A percentile compares a stretch with the other conserved stretches of the same genome.
phyloP scores from a whole-genome alignment of 2,329 filamentous ascomycete species.

The Leptographium lundbergii region DNA sequence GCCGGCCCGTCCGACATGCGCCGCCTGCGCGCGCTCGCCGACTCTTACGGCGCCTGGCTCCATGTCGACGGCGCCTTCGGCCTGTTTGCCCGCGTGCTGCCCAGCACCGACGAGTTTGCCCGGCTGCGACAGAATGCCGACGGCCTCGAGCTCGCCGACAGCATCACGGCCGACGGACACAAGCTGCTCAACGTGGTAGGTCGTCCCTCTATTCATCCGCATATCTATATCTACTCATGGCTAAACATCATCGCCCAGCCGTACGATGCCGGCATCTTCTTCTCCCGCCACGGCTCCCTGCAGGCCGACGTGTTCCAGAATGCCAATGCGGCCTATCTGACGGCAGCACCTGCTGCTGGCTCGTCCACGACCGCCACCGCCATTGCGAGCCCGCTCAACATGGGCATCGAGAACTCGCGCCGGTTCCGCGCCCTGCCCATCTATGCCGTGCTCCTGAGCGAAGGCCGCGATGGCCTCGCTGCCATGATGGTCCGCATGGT shows the following conservation, averaged over 20 bases:
- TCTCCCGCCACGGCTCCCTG: slow-evolving; percentile 50
- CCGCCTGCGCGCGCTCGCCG: slow-evolving; percentile 54
- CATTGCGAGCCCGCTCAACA: slow-evolving; percentile 73
- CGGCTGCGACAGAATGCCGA: slow-evolving; percentile 35
- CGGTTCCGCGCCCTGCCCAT: slow-evolving; percentile 84
- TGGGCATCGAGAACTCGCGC: slow-evolving; percentile 82
- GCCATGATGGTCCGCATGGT: slow-evolving; percentile 63
- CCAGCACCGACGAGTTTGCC: slow-evolving; percentile 41
- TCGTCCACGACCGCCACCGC: slow-evolving; percentile 14
- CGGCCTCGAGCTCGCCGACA: slow-evolving; percentile 72
- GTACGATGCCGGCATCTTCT: slow-evolving; percentile 86
- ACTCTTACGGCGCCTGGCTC: slow-evolving; percentile 67
- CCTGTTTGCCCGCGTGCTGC: slow-evolving; percentile 60
- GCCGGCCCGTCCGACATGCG: slow-evolving; percentile 43
- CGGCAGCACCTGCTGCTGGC: slow-evolving; percentile 3
- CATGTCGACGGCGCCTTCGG: slow-evolving; percentile 90
- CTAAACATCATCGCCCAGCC: slow-evolving; percentile 33
- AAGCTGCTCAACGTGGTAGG: slow-evolving; percentile 80
- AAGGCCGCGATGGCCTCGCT: slow-evolving; percentile 57
- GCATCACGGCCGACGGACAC: slow-evolving; percentile 75
- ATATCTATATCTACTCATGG: not conserved
- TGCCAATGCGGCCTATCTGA: slow-evolving; percentile 72
- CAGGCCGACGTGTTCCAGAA: slow-evolving; percentile 63
- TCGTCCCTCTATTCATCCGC: slow-evolving; percentile 8
- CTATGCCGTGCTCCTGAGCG: slow-evolving; percentile 65